Base-by-base conservation (phyloP, 2,329 filamentous ascomycete species). In the Whalleya microplaca region DNA sequence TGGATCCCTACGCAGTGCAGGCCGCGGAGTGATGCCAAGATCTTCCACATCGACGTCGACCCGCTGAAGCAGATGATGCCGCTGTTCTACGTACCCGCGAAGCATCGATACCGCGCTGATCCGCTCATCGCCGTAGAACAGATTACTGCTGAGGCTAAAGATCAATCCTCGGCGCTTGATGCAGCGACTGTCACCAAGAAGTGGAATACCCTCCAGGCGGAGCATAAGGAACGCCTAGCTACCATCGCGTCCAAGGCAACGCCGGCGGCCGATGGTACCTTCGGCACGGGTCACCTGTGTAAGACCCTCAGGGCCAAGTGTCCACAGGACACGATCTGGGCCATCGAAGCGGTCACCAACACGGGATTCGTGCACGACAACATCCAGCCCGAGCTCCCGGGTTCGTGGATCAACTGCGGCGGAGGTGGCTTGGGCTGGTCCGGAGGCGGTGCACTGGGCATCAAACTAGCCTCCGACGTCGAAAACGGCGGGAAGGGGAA, bases 1-100 rank as follows among this genome's bases (percentile, higher is more conserved):
- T 97, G 92, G 92, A 92, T 97, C 53, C 87, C 88, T n/a, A 95
- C 91, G 0, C 85, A 86, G 16, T 86, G 83, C 72, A 78, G 78
- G 61, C 86, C 86, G 0, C 72, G 72, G 1, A 71, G 75, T 2
- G 77, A 80, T 16, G 81, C 82, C 19, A 78, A 77, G 59, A 75
- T 89, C 53, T 87, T 84, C 73, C 86, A 89, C 65, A 79, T 89
- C 43, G 86, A 89, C 63, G 78, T 86, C 46, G 86, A 89, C 62
- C 84, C 86, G 1, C 73, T 88, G 21, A 89, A 89, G 75, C 84
- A 88, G 71, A 81, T 87, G 71, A 92, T 92, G 79, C 88, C 88
- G 0, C 77, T 92, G 18, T 88, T 88, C 67, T 92, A 92, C 64
- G 82, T 92, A 45, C 78, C 82, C 10, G 86, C 89, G 1, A 77